Percentiles rank a stretch among this genome's conserved stretches.
These are phyloP conservation scores for Penicillium sp. DNA, from an alignment of 2,329 filamentous ascomycete species.

Conservation along the genomic window DNA sequence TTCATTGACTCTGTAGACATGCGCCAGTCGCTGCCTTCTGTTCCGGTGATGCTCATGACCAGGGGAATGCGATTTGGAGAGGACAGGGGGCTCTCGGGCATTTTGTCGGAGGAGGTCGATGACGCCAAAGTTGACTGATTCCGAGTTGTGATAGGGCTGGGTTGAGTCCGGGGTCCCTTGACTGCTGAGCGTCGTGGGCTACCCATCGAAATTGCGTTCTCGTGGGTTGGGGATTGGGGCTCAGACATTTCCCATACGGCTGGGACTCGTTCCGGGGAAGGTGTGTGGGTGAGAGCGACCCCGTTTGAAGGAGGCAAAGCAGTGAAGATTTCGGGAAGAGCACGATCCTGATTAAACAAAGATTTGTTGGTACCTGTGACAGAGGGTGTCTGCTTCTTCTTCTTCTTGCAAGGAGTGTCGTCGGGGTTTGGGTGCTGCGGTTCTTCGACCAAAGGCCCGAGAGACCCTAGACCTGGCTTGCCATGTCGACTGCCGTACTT, in stretches of 20 bases:
- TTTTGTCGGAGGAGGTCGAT: slow-evolving; percentile 4
- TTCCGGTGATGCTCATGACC: slow-evolving; percentile 19
- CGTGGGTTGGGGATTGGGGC: slow-evolving; percentile 22
- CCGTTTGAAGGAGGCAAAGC: slow-evolving; percentile 20
- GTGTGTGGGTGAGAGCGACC: slow-evolving; percentile 25
- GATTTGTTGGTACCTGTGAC: slow-evolving; percentile 15
- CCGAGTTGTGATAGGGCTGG: slow-evolving; percentile 15
- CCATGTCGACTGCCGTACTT: slow-evolving; percentile 22
- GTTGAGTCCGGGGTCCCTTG: slow-evolving; percentile 36
- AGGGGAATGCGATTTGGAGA: slow-evolving; percentile 16
- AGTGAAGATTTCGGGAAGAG: slow-evolving; percentile 28
- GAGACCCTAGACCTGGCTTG: slow-evolving; percentile 18
- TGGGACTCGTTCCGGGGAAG: slow-evolving; percentile 30
- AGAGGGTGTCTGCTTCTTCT: slow-evolving; percentile 21
- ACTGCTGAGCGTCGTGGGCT: slow-evolving; percentile 34
- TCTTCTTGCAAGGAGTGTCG: slow-evolving; percentile 27
- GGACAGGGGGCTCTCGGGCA: background rate
- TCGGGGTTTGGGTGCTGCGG: slow-evolving; percentile 13
- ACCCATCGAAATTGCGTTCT: slow-evolving; percentile 25
- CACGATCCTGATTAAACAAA: slow-evolving; percentile 19
- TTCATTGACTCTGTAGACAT: slow-evolving; percentile 30
- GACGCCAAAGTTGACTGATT: slow-evolving; percentile 20
- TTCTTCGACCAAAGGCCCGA: slow-evolving; percentile 24
- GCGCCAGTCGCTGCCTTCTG: slow-evolving; percentile 25
- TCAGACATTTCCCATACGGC: slow-evolving; percentile 28